Percentiles rank a stretch among this genome's conserved stretches.
phyloP scores from a whole-genome alignment of 139 green algal species.

The Ulvella scutata region DNA sequence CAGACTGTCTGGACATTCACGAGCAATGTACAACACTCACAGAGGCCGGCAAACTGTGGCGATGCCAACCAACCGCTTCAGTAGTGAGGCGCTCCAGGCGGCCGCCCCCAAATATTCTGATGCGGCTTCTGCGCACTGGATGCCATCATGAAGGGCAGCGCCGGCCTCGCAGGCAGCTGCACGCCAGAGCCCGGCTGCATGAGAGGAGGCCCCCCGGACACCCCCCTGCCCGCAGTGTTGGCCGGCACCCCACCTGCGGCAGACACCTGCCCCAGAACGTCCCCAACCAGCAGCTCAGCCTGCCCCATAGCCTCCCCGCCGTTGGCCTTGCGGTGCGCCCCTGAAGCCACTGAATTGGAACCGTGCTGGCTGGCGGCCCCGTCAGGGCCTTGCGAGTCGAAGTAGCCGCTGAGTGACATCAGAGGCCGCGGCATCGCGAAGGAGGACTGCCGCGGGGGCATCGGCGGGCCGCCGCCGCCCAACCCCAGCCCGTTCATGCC shows the following conservation, averaged over 20 bases:
- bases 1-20: too few species aligned
- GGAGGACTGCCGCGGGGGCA: not conserved
- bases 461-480: too few species aligned
- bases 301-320: not conserved
- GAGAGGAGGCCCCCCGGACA: not conserved
- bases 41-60: too few species aligned
- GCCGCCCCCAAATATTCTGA: not conserved
- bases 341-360: too few species aligned
- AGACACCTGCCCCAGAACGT: not conserved
- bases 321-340: not conserved
- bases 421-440: not conserved
- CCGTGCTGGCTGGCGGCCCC: not conserved
- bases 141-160: not conserved
- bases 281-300: not conserved
- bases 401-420: not conserved
- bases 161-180: not conserved
- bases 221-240: not conserved
- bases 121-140: not conserved
- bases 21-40: too few species aligned
- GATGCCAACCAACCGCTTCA: too few species aligned
- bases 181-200: conserved; percentile 1
- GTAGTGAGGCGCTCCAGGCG: not conserved
- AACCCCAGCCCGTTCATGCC: not conserved
- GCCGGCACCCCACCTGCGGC: not conserved
- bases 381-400: not conserved